phyloP scores from a whole-genome alignment of 768 basidiomycete genomes.

The Rhodotorula paludigena region DNA sequence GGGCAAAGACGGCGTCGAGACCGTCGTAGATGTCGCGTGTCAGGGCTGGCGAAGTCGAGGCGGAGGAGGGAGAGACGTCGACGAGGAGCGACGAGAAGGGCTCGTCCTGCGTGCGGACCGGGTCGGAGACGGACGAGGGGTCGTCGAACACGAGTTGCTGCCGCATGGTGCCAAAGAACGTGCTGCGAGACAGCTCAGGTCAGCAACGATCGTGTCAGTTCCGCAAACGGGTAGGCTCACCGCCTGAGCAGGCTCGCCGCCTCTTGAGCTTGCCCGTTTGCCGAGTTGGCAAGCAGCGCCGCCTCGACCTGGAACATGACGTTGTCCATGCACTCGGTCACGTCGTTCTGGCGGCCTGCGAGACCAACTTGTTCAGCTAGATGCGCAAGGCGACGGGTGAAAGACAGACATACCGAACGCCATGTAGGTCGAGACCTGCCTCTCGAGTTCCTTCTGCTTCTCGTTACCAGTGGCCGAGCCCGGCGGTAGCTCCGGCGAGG shows the following conservation, averaged over 20 bases:
- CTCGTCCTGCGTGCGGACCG: slow-evolving; percentile 78
- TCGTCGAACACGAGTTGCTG: slow-evolving; percentile 52
- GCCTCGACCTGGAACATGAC: slow-evolving; percentile 98
- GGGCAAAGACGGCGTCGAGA: slow-evolving; percentile 82
- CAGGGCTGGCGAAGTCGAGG: slow-evolving; percentile 1
- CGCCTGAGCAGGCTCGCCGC: slow-evolving; percentile 76
- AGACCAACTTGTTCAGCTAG: neutral
- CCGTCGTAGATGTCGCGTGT: slow-evolving; percentile 90
- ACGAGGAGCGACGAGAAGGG: slow-evolving; percentile 89
- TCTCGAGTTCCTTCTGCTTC: slow-evolving; percentile 23
- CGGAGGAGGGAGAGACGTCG: slow-evolving; percentile 57
- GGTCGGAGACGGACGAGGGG: slow-evolving; percentile 9
- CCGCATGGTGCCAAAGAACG: slow-evolving; percentile 84
- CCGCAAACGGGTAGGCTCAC: slow-evolving; percentile 49
- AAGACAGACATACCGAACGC: slow-evolving; percentile 19
- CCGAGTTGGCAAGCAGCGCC: slow-evolving; percentile 66
- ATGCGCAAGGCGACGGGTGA: neutral
- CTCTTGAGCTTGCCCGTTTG: slow-evolving; percentile 47
- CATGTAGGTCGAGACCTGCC: slow-evolving; percentile 34
- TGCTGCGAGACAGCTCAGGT: slow-evolving; percentile 47
- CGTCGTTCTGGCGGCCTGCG: slow-evolving; percentile 85
- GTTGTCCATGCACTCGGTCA: slow-evolving; percentile 98
- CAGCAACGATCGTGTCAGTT: neutral
- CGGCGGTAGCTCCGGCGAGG: neutral
- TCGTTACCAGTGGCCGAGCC: neutral